phyloP scores from a whole-genome alignment of 1,284 basidiomycete genomes.

The Cryptococcus sp. region DNA sequence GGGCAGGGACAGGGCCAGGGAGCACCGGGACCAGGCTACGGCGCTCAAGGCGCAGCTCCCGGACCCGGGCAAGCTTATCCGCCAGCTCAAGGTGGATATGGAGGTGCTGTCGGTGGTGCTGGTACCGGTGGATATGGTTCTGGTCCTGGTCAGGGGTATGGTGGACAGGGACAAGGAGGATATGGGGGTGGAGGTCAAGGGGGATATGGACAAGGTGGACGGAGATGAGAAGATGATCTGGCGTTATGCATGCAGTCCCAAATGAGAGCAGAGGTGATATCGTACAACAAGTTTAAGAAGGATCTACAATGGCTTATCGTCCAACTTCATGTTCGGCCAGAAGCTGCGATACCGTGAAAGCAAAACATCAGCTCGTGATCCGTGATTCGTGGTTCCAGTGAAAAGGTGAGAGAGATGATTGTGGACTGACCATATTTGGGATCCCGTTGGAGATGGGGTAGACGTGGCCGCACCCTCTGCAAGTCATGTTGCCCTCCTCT shows the following conservation, averaged over 20 bases:
- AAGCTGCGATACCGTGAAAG: slow-evolving; percentile 58
- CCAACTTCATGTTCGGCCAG: slow-evolving; percentile 86
- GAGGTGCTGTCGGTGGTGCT: slow-evolving; percentile 1
- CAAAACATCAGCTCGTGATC: not conserved
- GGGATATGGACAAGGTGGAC: slow-evolving; percentile 5
- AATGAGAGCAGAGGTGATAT: slow-evolving; percentile 7
- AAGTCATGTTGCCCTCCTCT: slow-evolving; percentile 90
- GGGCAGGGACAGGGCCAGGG: not conserved
- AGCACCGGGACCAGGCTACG: slow-evolving; percentile 5
- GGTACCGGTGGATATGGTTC: not conserved
- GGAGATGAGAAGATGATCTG: too few species aligned
- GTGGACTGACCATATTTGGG: slow-evolving; percentile 85
- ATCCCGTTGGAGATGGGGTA: slow-evolving; percentile 94
- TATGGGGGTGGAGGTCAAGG: slow-evolving; percentile 7
- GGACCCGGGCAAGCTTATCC: not conserved
- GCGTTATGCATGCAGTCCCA: too few species aligned
- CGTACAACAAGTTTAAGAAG: slow-evolving; percentile 20
- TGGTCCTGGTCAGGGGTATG: not conserved
- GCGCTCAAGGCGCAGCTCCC: slow-evolving; percentile 23
- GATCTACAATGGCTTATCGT: slow-evolving; percentile 26
- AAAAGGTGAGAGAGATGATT: too few species aligned
- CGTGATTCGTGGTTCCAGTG: too few species aligned
- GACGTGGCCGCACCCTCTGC: slow-evolving; percentile 85
- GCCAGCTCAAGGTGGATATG: slow-evolving; percentile 10
- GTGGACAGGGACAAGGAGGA: slow-evolving; percentile 6